phyloP scores from a whole-genome alignment of 192 early-diverging fungal species.

The Chytriomyces sp. region DNA sequence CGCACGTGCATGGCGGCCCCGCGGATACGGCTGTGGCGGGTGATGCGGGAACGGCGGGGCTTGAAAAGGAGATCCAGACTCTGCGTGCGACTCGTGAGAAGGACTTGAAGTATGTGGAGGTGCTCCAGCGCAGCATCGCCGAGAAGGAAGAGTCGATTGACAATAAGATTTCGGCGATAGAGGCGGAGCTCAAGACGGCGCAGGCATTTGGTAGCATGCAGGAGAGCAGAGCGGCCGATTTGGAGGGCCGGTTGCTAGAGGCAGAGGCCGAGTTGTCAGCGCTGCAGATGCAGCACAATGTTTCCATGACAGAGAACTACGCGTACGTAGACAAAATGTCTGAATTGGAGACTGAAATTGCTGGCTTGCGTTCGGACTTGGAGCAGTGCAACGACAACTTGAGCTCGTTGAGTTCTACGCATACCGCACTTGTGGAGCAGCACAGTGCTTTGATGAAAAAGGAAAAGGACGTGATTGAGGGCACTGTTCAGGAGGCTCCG shows the following conservation, averaged over 20 bases:
- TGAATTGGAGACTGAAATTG: not conserved
- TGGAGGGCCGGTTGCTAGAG: too few relatives aligned
- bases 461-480: not conserved
- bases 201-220: too few relatives aligned
- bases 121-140: not conserved
- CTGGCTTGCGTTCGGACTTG: not conserved
- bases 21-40: too few relatives aligned
- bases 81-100: conserved; percentile 6
- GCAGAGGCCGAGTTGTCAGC: too few relatives aligned
- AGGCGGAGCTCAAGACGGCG: too few relatives aligned
- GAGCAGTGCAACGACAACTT: not conserved
- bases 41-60: too few relatives aligned
- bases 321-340: not conserved
- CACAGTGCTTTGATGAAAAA: not conserved
- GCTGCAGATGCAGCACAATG: too few relatives aligned
- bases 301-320: too few relatives aligned
- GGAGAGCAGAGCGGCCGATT: too few relatives aligned
- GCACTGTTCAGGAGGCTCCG: not conserved
- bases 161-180: too few relatives aligned
- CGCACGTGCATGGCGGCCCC: too few relatives aligned
- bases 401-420: not conserved
- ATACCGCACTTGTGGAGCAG: not conserved
- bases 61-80: conserved; percentile 1
- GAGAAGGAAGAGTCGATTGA: not conserved
- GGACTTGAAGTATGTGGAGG: conserved; percentile 4